phyloP scores from a whole-genome alignment of 805 yeast species.

The Candida montana region DNA sequence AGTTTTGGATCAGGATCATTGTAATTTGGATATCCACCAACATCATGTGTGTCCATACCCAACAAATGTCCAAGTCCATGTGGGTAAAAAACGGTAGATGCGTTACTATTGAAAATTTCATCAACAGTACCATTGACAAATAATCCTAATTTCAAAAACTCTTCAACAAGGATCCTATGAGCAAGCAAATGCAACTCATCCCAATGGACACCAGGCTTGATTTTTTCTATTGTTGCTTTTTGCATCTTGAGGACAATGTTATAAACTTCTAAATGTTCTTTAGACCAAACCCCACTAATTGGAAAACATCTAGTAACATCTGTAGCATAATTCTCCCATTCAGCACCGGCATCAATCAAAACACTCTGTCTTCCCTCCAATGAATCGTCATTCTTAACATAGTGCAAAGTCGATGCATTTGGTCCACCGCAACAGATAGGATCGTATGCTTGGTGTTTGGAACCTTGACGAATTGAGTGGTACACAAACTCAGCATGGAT shows the following conservation, averaged over 20 bases:
- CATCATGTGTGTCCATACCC: constrained; percentile 96
- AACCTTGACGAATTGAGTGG: constrained; percentile 91
- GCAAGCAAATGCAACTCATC: constrained; percentile 77
- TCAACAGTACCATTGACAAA: constrained; percentile 56
- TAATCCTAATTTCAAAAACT: constrained; percentile 69
- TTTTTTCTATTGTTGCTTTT: constrained; percentile 55
- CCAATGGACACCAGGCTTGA: constrained; percentile 83
- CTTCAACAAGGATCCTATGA: constrained; percentile 69
- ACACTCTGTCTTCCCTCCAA: constrained; percentile 56
- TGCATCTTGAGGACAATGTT: constrained; percentile 83
- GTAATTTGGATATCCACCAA: constrained; percentile 84
- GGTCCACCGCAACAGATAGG: constrained; percentile 96
- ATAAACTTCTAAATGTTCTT: constrained; percentile 81
- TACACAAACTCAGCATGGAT: constrained; percentile 93
- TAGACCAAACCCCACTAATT: constrained; percentile 80
- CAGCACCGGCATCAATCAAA: constrained; percentile 95
- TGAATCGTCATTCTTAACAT: constrained; percentile 72
- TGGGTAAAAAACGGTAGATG: constrained; percentile 80
- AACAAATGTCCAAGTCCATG: constrained; percentile 93
- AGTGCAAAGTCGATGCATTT: constrained; percentile 86
- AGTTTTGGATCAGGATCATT: constrained; percentile 76
- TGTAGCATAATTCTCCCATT: constrained; percentile 87
- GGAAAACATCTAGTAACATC: constrained; percentile 98
- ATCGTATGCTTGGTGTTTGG: constrained; percentile 83
- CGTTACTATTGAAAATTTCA: constrained; percentile 65